phyloP scores from a whole-genome alignment of 2,329 filamentous ascomycete genomes.

The Colletotrichum musae region DNA sequence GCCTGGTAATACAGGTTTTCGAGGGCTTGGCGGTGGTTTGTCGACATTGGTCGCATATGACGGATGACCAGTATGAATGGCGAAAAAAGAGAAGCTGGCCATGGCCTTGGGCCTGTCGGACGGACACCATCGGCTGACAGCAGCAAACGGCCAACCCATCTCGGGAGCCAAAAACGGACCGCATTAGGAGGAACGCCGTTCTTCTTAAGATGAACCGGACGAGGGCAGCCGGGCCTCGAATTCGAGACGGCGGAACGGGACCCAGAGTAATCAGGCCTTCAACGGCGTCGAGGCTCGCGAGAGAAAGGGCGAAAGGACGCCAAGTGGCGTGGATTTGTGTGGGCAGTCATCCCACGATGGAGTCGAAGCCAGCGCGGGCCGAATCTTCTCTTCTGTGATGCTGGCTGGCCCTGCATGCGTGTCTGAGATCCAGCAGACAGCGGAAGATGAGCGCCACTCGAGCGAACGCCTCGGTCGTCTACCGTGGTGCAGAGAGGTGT shows the following conservation, averaged over 20 bases:
- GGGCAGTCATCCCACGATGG: slow-evolving; percentile 38
- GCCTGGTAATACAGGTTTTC: slow-evolving; percentile 13
- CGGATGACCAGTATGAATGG: background rate
- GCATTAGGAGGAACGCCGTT: slow-evolving; percentile 18
- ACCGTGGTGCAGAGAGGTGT: background rate
- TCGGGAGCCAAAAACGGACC: slow-evolving; percentile 26
- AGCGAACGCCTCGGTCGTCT: too few relatives aligned
- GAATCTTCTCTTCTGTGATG: slow-evolving; percentile 9
- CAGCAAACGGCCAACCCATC: background rate
- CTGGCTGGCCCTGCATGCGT: too few relatives aligned
- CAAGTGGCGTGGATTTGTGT: slow-evolving; percentile 25
- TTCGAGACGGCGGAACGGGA: slow-evolving; percentile 26
- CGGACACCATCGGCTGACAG: background rate
- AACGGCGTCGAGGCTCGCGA: slow-evolving; percentile 12
- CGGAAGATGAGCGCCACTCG: too few relatives aligned
- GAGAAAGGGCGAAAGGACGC: slow-evolving; percentile 18
- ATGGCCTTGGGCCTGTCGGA: background rate
- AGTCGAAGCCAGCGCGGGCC: slow-evolving; percentile 20
- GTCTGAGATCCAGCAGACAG: too few relatives aligned
- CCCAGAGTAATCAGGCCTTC: slow-evolving; percentile 29
- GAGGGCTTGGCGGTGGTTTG: slow-evolving; percentile 14
- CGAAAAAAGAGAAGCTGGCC: background rate
- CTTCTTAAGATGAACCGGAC: slow-evolving; percentile 33
- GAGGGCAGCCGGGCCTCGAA: slow-evolving; percentile 24
- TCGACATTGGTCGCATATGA: background rate